A percentile compares a stretch with the other conserved stretches of the same genome.
phyloP scores from a whole-genome alignment of 2,329 filamentous ascomycete genomes.

The Fulvia fulva region DNA sequence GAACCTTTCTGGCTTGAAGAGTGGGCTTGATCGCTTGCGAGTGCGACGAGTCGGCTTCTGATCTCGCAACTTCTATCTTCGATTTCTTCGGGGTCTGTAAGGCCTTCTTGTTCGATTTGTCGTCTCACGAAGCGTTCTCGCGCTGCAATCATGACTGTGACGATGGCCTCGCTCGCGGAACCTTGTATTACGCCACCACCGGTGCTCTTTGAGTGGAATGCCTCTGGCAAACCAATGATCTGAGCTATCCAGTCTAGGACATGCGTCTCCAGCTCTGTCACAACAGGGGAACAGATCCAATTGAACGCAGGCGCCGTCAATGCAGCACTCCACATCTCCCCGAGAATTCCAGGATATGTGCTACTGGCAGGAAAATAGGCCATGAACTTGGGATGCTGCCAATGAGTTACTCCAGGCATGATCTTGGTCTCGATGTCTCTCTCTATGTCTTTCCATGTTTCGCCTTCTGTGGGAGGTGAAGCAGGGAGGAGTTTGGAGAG shows the following conservation, averaged over 20 bases:
- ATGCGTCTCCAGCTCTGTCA: slow-evolving; percentile 90
- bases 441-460: slow-evolving; percentile 74
- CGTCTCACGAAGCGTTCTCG: slow-evolving; percentile 71
- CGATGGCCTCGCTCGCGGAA: slow-evolving; percentile 79
- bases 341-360: slow-evolving; percentile 80
- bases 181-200: slow-evolving; percentile 95
- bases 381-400: slow-evolving; percentile 93
- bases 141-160: slow-evolving; percentile 83
- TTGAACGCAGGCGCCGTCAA: slow-evolving; percentile 93
- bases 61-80: slow-evolving; percentile 67
- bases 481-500: slow-evolving; percentile 72
- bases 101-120: slow-evolving; percentile 49
- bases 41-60: slow-evolving; percentile 69
- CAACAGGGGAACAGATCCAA: slow-evolving; percentile 89
- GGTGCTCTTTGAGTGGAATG: slow-evolving; percentile 67
- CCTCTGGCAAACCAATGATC: slow-evolving; percentile 67
- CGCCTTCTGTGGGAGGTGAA: slow-evolving; percentile 61
- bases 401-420: slow-evolving; percentile 88
- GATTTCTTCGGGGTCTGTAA: slow-evolving; percentile 49
- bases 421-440: slow-evolving; percentile 81
- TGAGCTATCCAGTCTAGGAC: slow-evolving; percentile 88
- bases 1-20: slow-evolving; percentile 84
- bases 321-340: slow-evolving; percentile 85
- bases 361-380: slow-evolving; percentile 86
- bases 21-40: slow-evolving; percentile 76